phyloP scores from a whole-genome alignment of 768 basidiomycete species.

The Sarcodon sp. region DNA sequence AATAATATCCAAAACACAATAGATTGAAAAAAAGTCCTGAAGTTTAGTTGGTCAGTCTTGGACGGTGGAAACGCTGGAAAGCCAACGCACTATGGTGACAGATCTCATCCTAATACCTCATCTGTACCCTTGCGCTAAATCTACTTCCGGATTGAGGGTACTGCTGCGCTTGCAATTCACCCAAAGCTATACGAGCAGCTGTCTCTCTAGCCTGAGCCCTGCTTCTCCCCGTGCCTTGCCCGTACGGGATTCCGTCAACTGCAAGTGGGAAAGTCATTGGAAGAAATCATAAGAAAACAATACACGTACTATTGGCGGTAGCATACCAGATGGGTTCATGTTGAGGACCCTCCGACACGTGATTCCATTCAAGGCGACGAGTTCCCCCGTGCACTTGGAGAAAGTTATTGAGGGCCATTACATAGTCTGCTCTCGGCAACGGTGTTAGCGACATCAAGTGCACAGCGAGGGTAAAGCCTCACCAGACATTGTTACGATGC shows the following conservation, averaged over 20 bases:
- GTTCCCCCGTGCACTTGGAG: constrained; percentile 14
- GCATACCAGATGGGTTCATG: constrained; percentile 17
- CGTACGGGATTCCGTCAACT: not conserved
- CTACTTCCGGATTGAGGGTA: not conserved
- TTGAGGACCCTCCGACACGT: constrained; percentile 10
- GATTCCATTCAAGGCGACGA: constrained; percentile 12
- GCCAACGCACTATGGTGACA: too few relatives aligned
- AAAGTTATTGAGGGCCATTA: constrained; percentile 19
- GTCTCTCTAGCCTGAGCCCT: not conserved
- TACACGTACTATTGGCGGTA: constrained; percentile 12
- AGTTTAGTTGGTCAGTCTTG: too few relatives aligned
- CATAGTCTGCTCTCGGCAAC: constrained; percentile 11
- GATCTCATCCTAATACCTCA: too few relatives aligned
- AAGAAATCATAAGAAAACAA: not conserved
- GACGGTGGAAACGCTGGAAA: too few relatives aligned
- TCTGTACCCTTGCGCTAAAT: not conserved
- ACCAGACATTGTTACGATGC: not conserved
- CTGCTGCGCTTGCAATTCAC: not conserved
- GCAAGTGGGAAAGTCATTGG: not conserved
- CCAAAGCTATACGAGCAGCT: not conserved
- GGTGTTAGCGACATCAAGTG: not conserved
- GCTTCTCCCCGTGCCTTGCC: not conserved
- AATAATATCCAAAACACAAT: too few relatives aligned
- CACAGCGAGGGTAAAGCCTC: not conserved
- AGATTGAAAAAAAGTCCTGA: too few relatives aligned